These are phyloP conservation scores for Brassica cretica DNA, from an alignment of 345 rosid species.

Conservation along the genomic window DNA sequence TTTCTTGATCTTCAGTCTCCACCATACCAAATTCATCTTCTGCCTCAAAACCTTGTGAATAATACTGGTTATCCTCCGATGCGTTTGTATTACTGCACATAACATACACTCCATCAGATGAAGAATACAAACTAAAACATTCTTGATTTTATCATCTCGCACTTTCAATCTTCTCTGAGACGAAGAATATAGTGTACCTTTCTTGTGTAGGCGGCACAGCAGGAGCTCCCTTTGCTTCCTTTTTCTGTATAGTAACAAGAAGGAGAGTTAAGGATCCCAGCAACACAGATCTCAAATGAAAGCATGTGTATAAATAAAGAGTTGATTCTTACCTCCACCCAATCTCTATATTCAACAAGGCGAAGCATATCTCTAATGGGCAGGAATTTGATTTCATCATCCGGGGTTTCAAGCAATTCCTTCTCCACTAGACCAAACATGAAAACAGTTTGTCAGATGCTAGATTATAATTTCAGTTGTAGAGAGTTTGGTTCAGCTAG, in stretches of 20 bases:
- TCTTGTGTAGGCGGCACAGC: conserved; percentile 37
- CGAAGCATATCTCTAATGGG: conserved; percentile 70
- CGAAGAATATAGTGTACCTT: conserved; percentile 45
- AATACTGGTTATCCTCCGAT: conserved; percentile 40
- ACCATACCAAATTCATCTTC: conserved; percentile 39
- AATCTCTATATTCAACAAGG: conserved; percentile 67
- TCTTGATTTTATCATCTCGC: no score
- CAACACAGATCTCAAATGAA: conserved; percentile 1
- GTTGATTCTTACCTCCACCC: conserved; percentile 68
- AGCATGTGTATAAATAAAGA: background rate
- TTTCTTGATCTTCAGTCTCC: conserved; percentile 26
- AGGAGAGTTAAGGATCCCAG: conserved; percentile 6
- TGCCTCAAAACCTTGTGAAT: conserved; percentile 42
- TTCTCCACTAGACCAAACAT: conserved; percentile 50
- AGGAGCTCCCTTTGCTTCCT: conserved; percentile 54
- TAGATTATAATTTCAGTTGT: background rate
- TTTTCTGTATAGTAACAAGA: conserved; percentile 47
- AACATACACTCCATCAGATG: conserved; percentile 10
- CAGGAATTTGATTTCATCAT: conserved; percentile 64
- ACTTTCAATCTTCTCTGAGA: background rate
- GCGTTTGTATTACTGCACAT: conserved; percentile 45
- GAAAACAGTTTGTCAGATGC: conserved; percentile 10
- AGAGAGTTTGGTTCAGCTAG: background rate
- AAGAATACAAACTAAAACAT: background rate
- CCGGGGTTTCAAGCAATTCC: conserved; percentile 70